A percentile compares a stretch with the other conserved stretches of the same genome.
Conservation (phyloP, 352 stramenopile species). For the Globisporangium echinulatum region DNA sequence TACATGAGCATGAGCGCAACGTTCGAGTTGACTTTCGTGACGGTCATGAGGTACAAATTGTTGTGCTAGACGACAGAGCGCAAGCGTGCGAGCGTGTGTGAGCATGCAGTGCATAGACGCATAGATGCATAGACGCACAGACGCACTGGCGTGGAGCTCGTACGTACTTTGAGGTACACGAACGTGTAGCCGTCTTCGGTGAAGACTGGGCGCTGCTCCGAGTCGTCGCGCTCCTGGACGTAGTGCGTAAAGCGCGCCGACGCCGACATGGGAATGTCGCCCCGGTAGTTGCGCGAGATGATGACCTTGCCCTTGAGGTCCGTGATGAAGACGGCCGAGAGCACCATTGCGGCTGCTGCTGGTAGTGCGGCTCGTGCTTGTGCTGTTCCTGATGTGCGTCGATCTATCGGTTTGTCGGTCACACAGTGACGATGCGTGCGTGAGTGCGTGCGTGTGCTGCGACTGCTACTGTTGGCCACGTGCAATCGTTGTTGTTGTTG, state of each 20-base stretch:
- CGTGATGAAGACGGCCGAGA: slow-evolving; percentile 98
- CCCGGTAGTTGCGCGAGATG: slow-evolving; percentile 98
- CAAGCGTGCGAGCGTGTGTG: neutral
- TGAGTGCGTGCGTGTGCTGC: too few species aligned
- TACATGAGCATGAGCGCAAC: slow-evolving; percentile 94
- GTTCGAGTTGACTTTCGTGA: slow-evolving; percentile 99
- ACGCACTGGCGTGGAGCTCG: neutral
- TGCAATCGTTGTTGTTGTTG: too few species aligned
- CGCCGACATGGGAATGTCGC: slow-evolving; percentile 95
- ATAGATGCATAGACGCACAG: neutral
- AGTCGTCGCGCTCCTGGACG: slow-evolving; percentile 93
- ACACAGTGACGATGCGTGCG: too few species aligned
- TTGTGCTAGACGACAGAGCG: slow-evolving; percentile 75
- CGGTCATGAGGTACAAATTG: slow-evolving; percentile 98
- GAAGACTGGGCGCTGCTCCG: slow-evolving; percentile 92
- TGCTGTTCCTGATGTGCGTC: too few species aligned
- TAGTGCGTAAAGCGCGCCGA: slow-evolving; percentile 88
- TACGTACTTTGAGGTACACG: slow-evolving; percentile 89
- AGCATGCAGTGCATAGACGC: neutral
- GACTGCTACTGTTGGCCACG: too few species aligned
- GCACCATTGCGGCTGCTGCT: slow-evolving; percentile 79
- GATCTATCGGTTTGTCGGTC: too few species aligned
- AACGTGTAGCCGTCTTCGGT: slow-evolving; percentile 92
- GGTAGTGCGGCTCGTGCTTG: too few species aligned
- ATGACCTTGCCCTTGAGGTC: slow-evolving; percentile 99